Conservation (phyloP, 108 stramenopile species). For the Cyclotella cryptica region DNA sequence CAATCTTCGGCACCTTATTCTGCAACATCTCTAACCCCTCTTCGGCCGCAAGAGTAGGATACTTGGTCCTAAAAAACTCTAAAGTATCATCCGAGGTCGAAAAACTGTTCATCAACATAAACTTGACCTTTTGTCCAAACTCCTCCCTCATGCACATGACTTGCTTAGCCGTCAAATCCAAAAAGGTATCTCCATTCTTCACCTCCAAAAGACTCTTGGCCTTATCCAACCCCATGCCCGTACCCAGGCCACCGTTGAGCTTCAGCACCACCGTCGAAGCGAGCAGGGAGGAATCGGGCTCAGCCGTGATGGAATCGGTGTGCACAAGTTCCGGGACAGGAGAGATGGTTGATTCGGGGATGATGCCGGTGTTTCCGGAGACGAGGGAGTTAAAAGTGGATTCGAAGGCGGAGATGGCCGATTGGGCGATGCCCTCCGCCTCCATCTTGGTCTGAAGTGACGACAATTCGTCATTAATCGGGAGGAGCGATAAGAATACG, state of each 20-base stretch:
- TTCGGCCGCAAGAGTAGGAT: slow-evolving; percentile 87
- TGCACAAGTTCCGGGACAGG: slow-evolving; percentile 92
- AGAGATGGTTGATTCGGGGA: slow-evolving; percentile 91
- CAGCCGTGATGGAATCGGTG: slow-evolving; percentile 66
- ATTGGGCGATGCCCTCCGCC: slow-evolving; percentile 84
- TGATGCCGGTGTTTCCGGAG: slow-evolving; percentile 96
- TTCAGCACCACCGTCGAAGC: slow-evolving; percentile 96
- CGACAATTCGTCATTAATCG: background rate
- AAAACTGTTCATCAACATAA: slow-evolving; percentile 99
- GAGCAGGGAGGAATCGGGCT: slow-evolving; percentile 81
- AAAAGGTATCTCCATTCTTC: slow-evolving; percentile 97
- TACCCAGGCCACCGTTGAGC: slow-evolving; percentile 99
- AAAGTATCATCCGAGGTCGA: slow-evolving; percentile 96
- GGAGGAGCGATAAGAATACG: background rate
- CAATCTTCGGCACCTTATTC: slow-evolving; percentile 99
- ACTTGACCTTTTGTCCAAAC: slow-evolving; percentile 92
- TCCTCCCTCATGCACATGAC: slow-evolving; percentile 94
- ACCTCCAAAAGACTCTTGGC: slow-evolving; percentile 98
- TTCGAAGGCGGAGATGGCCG: slow-evolving; percentile 92
- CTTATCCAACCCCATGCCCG: slow-evolving; percentile 99
- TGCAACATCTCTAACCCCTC: slow-evolving; percentile 98
- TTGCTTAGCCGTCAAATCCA: slow-evolving; percentile 99
- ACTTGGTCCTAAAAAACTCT: slow-evolving; percentile 86
- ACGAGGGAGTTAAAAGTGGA: slow-evolving; percentile 89
- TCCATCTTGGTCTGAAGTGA: slow-evolving; percentile 88